These are phyloP conservation scores for Beta vulgaris DNA, from an alignment of 148 eudicot genomes.

Conservation along the genomic window DNA sequence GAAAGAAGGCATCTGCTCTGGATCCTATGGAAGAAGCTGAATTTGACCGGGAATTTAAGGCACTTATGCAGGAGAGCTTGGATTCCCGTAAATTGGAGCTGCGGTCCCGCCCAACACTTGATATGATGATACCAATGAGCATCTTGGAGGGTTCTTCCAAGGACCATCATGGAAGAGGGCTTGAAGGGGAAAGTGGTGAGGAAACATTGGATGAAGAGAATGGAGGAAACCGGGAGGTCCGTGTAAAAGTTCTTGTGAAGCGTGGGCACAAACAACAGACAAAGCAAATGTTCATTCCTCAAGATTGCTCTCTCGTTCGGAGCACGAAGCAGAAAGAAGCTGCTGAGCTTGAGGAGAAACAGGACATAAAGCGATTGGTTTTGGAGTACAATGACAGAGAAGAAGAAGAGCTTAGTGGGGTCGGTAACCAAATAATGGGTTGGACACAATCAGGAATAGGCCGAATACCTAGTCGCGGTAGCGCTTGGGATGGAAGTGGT, in stretches of 20 bases:
- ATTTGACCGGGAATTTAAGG: conserved; percentile 86
- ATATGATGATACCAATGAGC: conserved; percentile 92
- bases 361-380: conserved; percentile 87
- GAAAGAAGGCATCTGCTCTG: conserved; percentile 58
- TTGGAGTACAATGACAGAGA: conserved; percentile 95
- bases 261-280: conserved; percentile 96
- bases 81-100: conserved; percentile 84
- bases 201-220: conserved; percentile 78
- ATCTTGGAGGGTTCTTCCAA: conserved; percentile 66
- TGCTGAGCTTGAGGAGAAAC: conserved; percentile 96
- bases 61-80: conserved; percentile 97
- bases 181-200: conserved; percentile 82
- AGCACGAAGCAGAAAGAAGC: conserved; percentile 95
- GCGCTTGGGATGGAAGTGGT: conserved; percentile 68
- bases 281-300: conserved; percentile 86
- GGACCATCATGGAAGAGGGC: conserved; percentile 65
- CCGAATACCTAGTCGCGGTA: conserved; percentile 50
- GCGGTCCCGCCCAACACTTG: conserved; percentile 74
- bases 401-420: conserved; percentile 82
- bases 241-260: conserved; percentile 85
- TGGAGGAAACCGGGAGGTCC: conserved; percentile 74
- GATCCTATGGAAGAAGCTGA: conserved; percentile 88
- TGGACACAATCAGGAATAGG: conserved; percentile 60
- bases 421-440: conserved; percentile 45
- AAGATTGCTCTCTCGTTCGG: conserved; percentile 82